phyloP scores from a whole-genome alignment of 768 basidiomycete species.

The Mycena metata region DNA sequence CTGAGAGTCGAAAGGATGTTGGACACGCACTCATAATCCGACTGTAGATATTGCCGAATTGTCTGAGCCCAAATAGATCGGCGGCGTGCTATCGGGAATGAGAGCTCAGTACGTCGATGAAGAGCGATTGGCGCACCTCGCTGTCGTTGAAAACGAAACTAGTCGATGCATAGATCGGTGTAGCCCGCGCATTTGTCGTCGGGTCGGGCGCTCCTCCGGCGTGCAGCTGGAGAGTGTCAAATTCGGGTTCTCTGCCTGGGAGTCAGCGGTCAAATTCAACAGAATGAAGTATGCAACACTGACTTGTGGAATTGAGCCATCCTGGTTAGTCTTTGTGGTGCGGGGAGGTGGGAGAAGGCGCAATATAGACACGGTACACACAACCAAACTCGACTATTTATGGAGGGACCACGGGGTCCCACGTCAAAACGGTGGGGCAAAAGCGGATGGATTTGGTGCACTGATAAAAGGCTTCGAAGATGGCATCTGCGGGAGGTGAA shows the following conservation, averaged over 20 bases:
- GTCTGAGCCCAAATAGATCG: slow-evolving; percentile 75
- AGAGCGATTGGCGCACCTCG: slow-evolving; percentile 55
- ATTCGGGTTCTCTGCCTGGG: slow-evolving; percentile 67
- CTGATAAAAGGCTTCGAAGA: too few species aligned
- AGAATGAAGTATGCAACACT: neutral
- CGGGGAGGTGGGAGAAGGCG: neutral
- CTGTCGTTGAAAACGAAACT: slow-evolving; percentile 83
- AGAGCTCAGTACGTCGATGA: neutral
- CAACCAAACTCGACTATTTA: slow-evolving; percentile 9
- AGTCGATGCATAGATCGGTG: slow-evolving; percentile 82
- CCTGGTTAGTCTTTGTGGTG: neutral
- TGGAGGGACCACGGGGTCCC: slow-evolving; percentile 8
- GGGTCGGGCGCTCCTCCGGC: slow-evolving; percentile 77
- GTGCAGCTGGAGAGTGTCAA: slow-evolving; percentile 86
- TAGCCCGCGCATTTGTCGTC: slow-evolving; percentile 79
- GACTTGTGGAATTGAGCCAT: slow-evolving; percentile 40
- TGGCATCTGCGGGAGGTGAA: too few species aligned
- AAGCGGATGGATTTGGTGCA: neutral
- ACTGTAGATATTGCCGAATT: slow-evolving; percentile 74
- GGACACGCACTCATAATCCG: slow-evolving; percentile 66
- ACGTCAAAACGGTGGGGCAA: slow-evolving; percentile 1
- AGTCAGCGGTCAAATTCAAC: neutral
- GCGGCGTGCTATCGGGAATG: slow-evolving; percentile 68
- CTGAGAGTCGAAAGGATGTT: slow-evolving; percentile 66
- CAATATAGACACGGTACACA: neutral